Base-by-base conservation (phyloP, 768 basidiomycete species). In the Lyophyllum atratum region DNA sequence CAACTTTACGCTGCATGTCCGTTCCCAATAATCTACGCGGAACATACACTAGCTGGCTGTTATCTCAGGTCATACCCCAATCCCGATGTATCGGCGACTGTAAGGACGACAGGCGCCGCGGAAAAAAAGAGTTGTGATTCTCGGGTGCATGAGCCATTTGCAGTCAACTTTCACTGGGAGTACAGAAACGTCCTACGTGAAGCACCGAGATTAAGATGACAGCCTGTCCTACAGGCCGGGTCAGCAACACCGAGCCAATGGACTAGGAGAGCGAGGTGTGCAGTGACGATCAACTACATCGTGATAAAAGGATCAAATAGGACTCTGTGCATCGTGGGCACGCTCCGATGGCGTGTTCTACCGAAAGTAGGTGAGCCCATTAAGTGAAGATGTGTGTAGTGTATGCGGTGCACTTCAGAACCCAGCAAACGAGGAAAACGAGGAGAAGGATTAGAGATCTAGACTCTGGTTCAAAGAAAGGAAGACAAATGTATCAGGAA, bases 31-130 rank as follows among this genome's bases (percentile, higher is more conserved):
- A 42, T 42, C 40, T 42, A 42, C 40, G 21, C 14, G 21, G 34
- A 7, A 37, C 8, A 37, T 37, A 37, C 34, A 37, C 34, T 37
- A 14, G 6, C 34, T 37, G 14, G n/a, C n/a, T n/a, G n/a, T n/a
- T n/a, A n/a, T n/a, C n/a, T n/a, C n/a, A n/a, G n/a, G n/a, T n/a
- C n/a, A n/a, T n/a, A n/a, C n/a, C n/a, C n/a, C n/a, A n/a, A n/a
- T n/a, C n/a, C n/a, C n/a, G 49, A 47, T 4, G 59, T 59, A 34
- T 59, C 55, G 19, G 44, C 48, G 15, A 59, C 59, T 24, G 55
- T 47, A 29, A 59, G 19, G 28, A 53, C 59, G 15, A 46, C 31
- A 26, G 54, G 49, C 15, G 34, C 59, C 43, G 34, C 43, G 22
- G 45, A 42, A n/a, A 59, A 51, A 34, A 52, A 59, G 19, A 26